These are phyloP conservation scores for Euphorbia celastroides DNA, from an alignment of 441 rosid genomes.

Conservation along the genomic window DNA sequence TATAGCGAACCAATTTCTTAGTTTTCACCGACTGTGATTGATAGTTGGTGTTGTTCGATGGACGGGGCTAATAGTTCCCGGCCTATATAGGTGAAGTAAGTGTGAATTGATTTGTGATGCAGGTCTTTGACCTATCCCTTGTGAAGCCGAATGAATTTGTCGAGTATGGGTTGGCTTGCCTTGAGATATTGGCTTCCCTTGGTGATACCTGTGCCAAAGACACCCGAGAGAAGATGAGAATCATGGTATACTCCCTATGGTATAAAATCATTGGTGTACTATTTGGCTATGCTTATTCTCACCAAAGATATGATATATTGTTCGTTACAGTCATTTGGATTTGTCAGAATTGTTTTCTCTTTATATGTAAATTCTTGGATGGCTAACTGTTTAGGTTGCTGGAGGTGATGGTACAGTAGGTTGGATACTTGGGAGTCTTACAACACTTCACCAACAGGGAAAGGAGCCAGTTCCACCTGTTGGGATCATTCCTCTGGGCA, in stretches of 20 bases:
- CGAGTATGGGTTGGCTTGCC: conserved; percentile 66
- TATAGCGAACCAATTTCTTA: not conserved
- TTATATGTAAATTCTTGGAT: conserved; percentile 13
- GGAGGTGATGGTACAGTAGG: conserved; percentile 99
- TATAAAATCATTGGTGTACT: not conserved
- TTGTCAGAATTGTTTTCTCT: not conserved
- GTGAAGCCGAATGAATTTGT: conserved; percentile 87
- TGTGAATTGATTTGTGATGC: conserved; percentile 19
- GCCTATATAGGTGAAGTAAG: not conserved
- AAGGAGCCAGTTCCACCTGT: conserved; percentile 80
- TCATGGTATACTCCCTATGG: conserved; percentile 50
- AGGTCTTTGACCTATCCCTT: conserved; percentile 74
- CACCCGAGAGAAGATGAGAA: conserved; percentile 63
- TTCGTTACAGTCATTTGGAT: not conserved
- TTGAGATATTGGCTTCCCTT: conserved; percentile 58
- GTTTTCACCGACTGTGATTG: not conserved
- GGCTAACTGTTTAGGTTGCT: conserved; percentile 63
- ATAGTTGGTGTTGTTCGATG: no score
- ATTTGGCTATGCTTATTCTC: not conserved
- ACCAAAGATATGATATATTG: not conserved
- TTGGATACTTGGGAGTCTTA: conserved; percentile 87
- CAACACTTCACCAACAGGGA: conserved; percentile 48
- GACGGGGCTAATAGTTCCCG: no score
- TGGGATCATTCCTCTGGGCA: conserved; percentile 86
- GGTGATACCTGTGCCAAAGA: conserved; percentile 81